Evolutionary conservation across 768 basidiomycete genomes (phyloP).

Genomic region (Lactifluus piperatus): DNA sequence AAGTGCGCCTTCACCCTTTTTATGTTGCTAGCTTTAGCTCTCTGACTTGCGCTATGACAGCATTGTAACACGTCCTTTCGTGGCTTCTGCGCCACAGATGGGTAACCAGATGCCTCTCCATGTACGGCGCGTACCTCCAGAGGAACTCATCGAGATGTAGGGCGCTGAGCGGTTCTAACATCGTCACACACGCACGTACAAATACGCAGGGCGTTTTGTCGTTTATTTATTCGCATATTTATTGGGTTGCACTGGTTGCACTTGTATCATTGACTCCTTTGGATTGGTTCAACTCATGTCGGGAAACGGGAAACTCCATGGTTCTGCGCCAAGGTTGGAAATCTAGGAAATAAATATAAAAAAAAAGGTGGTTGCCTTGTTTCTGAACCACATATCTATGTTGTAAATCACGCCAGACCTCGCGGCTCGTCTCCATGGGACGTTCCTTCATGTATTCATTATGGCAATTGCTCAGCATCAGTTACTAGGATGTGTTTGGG

Average conservation of each 20-base stretch:
- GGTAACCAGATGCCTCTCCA: constrained; percentile 57
- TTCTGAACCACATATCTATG: no score
- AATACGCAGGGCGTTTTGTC: background rate
- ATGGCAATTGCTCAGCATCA: no score
- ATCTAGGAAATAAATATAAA: no score
- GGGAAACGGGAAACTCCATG: no score
- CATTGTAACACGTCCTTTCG: constrained; percentile 48
- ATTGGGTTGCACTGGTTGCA: background rate
- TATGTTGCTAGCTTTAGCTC: constrained; percentile 16
- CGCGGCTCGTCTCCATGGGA: no score
- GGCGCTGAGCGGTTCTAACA: background rate
- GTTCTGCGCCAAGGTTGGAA: background rate
- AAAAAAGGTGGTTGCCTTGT: background rate
- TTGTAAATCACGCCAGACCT: no score
- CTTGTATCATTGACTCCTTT: background rate
- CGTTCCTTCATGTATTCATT: no score
- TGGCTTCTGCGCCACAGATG: constrained; percentile 42
- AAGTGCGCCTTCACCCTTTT: constrained; percentile 38
- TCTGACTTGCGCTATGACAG: constrained; percentile 24
- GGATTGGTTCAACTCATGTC: no score
- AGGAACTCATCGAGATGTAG: background rate
- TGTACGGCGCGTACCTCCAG: constrained; percentile 29
- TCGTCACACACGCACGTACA: background rate
- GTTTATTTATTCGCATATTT: background rate
- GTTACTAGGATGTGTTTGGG: no score